Conservation (phyloP, 345 rosid genomes). For the Citrus unshiu region DNA sequence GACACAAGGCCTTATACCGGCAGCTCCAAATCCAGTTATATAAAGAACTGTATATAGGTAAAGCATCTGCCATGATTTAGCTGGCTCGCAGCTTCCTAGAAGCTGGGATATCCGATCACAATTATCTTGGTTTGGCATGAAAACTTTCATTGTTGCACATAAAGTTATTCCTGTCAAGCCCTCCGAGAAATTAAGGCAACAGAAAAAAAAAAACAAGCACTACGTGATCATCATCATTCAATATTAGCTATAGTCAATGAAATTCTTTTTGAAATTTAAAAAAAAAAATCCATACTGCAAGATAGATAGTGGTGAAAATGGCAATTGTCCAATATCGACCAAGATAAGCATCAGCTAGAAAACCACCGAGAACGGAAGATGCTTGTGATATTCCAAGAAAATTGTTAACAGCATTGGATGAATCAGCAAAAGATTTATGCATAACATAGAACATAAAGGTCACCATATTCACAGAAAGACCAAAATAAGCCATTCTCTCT, state of each 20-base stretch:
- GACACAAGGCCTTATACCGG: slow-evolving; percentile 93
- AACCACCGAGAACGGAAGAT: slow-evolving; percentile 89
- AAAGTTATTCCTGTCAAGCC: slow-evolving; percentile 88
- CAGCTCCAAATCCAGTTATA: slow-evolving; percentile 81
- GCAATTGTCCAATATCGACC: slow-evolving; percentile 96
- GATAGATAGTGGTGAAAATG: slow-evolving; percentile 84
- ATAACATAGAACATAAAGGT: slow-evolving; percentile 85
- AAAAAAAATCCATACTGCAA: slow-evolving; percentile 28
- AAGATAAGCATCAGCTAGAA: slow-evolving; percentile 91
- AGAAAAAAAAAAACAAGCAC: slow-evolving; percentile 6
- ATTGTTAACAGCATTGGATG: slow-evolving; percentile 86
- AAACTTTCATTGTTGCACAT: slow-evolving; percentile 54
- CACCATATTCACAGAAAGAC: slow-evolving; percentile 93
- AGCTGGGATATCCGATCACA: slow-evolving; percentile 67
- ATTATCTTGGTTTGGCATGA: slow-evolving; percentile 56
- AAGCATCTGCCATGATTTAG: slow-evolving; percentile 82
- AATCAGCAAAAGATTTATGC: slow-evolving; percentile 77
- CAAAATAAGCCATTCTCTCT: slow-evolving; percentile 93
- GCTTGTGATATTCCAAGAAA: slow-evolving; percentile 91
- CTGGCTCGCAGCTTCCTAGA: slow-evolving; percentile 62
- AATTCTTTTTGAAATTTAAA: too few species aligned
- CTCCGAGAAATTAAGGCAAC: slow-evolving; percentile 32
- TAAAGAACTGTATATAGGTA: slow-evolving; percentile 75
- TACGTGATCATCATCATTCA: background rate
- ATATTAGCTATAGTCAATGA: too few species aligned